Percentiles rank a stretch among this genome's conserved stretches.
Evolutionary conservation across 2,329 filamentous ascomycete species (phyloP).

Genomic region (Beauveria pseudobassiana): DNA sequence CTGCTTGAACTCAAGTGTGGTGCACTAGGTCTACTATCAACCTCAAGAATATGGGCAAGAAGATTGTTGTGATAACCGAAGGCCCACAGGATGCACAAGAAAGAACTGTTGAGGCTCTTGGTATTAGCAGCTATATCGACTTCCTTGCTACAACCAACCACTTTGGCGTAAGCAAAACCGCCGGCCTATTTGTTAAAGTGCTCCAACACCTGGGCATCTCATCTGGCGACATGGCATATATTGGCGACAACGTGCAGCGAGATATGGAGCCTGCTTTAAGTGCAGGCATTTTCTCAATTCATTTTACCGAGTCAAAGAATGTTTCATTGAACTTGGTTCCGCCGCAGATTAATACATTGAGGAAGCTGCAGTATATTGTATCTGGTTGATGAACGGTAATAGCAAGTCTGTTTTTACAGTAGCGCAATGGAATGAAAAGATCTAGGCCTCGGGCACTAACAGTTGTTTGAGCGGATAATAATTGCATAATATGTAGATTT

Average conservation of each 20-base stretch:
- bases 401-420: neutral
- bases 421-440: neutral
- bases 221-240: neutral
- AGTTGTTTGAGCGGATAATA: no score
- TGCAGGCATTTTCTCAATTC: neutral
- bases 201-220: neutral
- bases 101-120: conserved; percentile 27
- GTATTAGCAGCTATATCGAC: neutral
- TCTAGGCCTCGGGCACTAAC: no score
- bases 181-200: neutral
- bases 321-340: neutral
- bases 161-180: neutral
- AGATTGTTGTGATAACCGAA: conserved; percentile 37
- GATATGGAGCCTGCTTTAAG: neutral
- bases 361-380: neutral
- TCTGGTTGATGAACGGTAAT: neutral
- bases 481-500: no score
- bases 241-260: neutral
- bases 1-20: neutral
- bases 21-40: conserved; percentile 21
- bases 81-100: conserved; percentile 40
- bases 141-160: neutral
- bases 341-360: neutral
- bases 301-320: neutral
- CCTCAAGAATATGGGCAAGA: conserved; percentile 29